These are phyloP conservation scores for Tritrichomonas foetus DNA, from an alignment of 208 protist genomes.

Conservation along the genomic window DNA sequence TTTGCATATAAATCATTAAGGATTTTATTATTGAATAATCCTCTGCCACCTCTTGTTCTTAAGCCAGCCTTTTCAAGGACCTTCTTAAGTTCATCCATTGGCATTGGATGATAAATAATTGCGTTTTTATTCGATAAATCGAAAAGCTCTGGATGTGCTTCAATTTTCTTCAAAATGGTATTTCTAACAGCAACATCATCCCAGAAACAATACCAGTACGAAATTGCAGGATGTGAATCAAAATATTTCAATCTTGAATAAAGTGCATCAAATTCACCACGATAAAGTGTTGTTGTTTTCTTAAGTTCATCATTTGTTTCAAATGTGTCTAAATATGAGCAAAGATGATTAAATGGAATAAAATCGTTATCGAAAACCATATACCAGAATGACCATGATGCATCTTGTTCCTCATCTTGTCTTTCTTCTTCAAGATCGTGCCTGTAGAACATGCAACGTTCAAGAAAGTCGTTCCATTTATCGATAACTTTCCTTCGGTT, in stretches of 20 bases:
- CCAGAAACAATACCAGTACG: slow-evolving; percentile 7
- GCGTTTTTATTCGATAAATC: background rate
- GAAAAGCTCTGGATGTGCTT: background rate
- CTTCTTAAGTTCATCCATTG: background rate
- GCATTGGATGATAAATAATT: background rate
- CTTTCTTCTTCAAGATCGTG: slow-evolving; percentile 19
- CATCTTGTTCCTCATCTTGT: background rate
- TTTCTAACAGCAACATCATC: slow-evolving; percentile 1
- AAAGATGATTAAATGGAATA: background rate
- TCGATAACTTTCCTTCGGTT: background rate
- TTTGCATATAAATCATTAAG: background rate
- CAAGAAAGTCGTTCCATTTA: background rate
- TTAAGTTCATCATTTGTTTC: background rate
- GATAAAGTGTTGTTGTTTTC: background rate
- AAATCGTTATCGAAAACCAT: background rate
- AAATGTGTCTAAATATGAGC: background rate
- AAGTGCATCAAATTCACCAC: background rate
- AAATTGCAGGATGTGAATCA: background rate
- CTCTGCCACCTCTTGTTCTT: background rate
- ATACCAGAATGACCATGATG: background rate
- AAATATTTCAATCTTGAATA: background rate
- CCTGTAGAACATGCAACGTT: background rate
- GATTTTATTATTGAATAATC: background rate
- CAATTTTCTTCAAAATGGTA: background rate
- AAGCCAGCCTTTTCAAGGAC: background rate